Conservation (phyloP, 2,329 filamentous ascomycete species). For the Colletotrichum australisinense region DNA sequence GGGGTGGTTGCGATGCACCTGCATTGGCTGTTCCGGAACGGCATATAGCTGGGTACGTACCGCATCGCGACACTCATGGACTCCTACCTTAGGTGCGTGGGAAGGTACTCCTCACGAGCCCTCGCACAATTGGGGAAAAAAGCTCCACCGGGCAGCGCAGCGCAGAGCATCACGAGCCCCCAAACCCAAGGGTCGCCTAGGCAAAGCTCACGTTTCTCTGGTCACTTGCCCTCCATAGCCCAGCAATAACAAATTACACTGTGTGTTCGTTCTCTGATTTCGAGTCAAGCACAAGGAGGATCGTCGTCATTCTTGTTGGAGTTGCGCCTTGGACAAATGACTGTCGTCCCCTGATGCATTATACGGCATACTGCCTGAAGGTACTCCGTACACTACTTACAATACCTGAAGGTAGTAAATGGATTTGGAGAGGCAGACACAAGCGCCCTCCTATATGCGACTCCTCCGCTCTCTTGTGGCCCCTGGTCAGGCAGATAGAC, state of each 20-base stretch:
- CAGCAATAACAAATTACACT: neutral
- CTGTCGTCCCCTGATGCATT: neutral
- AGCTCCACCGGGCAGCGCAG: slow-evolving; percentile 24
- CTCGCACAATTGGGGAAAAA: slow-evolving; percentile 9
- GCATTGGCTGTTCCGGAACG: slow-evolving; percentile 35
- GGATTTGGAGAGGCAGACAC: neutral
- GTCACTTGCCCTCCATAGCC: neutral
- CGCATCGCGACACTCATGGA: neutral
- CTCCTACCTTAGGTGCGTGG: too few relatives aligned
- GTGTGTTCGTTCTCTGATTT: neutral
- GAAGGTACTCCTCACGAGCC: too few relatives aligned
- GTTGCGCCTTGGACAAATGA: neutral
- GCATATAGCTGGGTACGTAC: neutral
- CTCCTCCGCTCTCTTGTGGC: neutral
- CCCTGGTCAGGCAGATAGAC: neutral
- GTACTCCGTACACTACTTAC: neutral
- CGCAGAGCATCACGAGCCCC: slow-evolving; percentile 35
- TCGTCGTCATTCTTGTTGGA: neutral
- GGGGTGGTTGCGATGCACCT: slow-evolving; percentile 34
- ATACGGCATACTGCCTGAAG: too few relatives aligned
- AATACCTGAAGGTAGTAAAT: too few relatives aligned
- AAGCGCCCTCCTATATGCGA: neutral
- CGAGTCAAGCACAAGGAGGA: neutral
- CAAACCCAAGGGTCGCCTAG: slow-evolving; percentile 12
- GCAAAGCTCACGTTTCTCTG: slow-evolving; percentile 3